A percentile compares a stretch with the other conserved stretches of the same genome.
Conservation (phyloP, 306 rosid genomes). For the Fragaria ananassa region DNA sequence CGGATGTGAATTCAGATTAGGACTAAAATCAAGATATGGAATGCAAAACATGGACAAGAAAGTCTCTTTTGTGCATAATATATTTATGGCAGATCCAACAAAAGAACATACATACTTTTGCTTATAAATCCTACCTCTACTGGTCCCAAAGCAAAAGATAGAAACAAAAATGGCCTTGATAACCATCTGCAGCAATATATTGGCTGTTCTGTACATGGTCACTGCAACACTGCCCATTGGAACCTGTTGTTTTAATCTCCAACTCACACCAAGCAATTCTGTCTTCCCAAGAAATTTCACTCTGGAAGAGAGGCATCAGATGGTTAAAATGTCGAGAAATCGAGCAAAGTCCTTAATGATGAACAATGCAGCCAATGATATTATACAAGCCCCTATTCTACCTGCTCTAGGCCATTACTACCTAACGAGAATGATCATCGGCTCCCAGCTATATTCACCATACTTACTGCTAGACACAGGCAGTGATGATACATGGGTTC, state of each 20-base stretch:
- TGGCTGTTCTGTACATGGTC: neutral
- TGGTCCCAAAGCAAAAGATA: neutral
- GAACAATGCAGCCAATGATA: neutral
- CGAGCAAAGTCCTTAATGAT: neutral
- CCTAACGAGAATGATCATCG: neutral
- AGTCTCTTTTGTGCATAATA: neutral
- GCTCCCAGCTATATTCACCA: neutral
- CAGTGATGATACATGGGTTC: neutral
- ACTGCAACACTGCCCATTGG: neutral
- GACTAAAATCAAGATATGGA: neutral
- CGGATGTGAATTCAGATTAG: neutral
- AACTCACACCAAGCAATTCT: slow-evolving; percentile 6
- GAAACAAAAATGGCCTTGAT: neutral
- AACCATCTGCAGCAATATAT: neutral
- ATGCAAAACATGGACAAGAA: neutral
- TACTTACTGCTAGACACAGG: neutral
- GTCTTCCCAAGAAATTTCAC: slow-evolving; percentile 6
- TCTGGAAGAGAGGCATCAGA: neutral
- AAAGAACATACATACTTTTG: neutral
- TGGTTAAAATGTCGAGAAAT: neutral
- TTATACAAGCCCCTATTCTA: neutral
- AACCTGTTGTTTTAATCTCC: neutral
- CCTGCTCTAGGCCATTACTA: neutral
- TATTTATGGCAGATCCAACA: neutral
- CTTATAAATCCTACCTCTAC: neutral